A percentile compares a stretch with the other conserved stretches of the same genome.
These are phyloP conservation scores for Sphaerulina vaccinii DNA, from an alignment of 2,329 filamentous ascomycete species.

Conservation along the genomic window DNA sequence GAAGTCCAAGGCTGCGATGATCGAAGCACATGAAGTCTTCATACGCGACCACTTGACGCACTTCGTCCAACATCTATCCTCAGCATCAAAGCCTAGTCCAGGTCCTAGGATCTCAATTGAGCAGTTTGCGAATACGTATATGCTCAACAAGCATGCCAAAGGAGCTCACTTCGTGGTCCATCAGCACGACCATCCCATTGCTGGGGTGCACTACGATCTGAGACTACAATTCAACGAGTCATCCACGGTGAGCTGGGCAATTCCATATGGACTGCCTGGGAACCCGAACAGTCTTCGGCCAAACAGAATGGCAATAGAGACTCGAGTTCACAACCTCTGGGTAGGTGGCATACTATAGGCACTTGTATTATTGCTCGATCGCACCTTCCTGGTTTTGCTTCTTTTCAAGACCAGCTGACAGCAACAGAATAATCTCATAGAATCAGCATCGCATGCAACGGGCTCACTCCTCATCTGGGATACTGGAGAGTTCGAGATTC, in stretches of 20 bases:
- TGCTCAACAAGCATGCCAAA: constrained; percentile 45
- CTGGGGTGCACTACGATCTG: constrained; percentile 60
- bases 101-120: constrained; percentile 42
- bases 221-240: constrained; percentile 67
- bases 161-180: constrained; percentile 64
- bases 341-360: constrained; percentile 25
- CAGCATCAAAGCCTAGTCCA: constrained; percentile 29
- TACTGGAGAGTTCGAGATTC: constrained; percentile 45
- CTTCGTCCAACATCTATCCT: constrained; percentile 46
- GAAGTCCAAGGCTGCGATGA: constrained; percentile 40
- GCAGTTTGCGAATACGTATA: constrained; percentile 49
- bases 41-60: constrained; percentile 51
- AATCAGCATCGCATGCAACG: constrained; percentile 44
- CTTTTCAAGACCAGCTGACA: constrained; percentile 17
- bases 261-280: constrained; percentile 47
- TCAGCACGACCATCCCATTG: constrained; percentile 70
- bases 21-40: constrained; percentile 52
- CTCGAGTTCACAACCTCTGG: constrained; percentile 47
- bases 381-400: not conserved
- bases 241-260: constrained; percentile 60
- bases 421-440: constrained; percentile 46
- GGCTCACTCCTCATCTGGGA: constrained; percentile 50
- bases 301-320: constrained; percentile 47
- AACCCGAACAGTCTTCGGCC: constrained; percentile 42
- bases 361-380: too few relatives aligned